Conservation (phyloP, 192 early-diverging fungal species). For the Mortierella hygrophila region DNA sequence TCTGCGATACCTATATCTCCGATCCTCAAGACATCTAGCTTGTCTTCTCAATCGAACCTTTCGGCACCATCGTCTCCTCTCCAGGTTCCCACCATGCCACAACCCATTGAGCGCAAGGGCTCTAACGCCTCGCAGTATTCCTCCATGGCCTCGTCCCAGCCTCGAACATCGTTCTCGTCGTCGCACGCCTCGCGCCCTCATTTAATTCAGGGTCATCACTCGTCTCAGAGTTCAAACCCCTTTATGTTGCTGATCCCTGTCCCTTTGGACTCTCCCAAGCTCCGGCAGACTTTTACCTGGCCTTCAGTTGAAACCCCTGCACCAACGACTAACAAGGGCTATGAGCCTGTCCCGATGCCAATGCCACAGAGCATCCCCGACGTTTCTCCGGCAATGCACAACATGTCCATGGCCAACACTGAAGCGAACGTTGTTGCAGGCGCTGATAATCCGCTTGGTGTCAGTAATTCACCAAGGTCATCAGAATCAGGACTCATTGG, state of each 20-base stretch:
- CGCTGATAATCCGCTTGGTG: background rate
- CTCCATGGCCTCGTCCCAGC: background rate
- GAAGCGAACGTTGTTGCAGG: background rate
- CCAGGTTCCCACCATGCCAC: background rate
- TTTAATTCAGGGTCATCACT: background rate
- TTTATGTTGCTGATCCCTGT: conserved; percentile 42
- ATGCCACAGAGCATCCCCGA: background rate
- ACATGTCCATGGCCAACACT: conserved; percentile 13
- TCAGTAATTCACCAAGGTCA: background rate
- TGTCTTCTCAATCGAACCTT: background rate
- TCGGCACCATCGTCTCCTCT: conserved; percentile 11
- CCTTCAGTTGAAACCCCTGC: conserved; percentile 26
- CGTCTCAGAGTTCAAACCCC: conserved; percentile 8
- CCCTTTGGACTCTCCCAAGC: conserved; percentile 22
- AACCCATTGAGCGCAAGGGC: background rate
- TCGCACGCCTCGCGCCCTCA: background rate
- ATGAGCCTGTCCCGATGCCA: background rate
- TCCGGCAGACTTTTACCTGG: conserved; percentile 46
- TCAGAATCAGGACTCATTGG: background rate
- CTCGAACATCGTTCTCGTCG: background rate
- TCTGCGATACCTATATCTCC: background rate
- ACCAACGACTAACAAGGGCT: background rate
- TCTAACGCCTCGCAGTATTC: conserved; percentile 13
- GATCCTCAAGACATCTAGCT: conserved; percentile 2
- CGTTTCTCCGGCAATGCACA: background rate